A percentile compares a stretch with the other conserved stretches of the same genome.
phyloP scores from a whole-genome alignment of 345 rosid species.

The Camelina laxa region DNA sequence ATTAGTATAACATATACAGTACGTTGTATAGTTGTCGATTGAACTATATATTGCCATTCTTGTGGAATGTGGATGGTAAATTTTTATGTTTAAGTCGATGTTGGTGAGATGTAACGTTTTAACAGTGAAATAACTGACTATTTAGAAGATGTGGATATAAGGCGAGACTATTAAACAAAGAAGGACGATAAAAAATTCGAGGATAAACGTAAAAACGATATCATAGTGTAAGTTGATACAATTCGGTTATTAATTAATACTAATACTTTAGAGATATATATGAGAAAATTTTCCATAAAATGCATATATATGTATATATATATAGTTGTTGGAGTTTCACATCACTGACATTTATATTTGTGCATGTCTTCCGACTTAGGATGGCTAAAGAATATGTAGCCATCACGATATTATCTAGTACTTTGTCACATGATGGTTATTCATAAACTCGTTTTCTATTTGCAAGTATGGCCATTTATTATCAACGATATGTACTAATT shows the following conservation, averaged over 20 bases:
- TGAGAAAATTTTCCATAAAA: constrained; percentile 2
- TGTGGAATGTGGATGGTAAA: not conserved
- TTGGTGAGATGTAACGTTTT: not conserved
- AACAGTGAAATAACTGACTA: not conserved
- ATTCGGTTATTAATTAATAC: not conserved
- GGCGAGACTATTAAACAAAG: not conserved
- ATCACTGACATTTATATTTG: not conserved
- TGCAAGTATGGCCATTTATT: not conserved
- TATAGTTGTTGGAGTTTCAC: constrained; percentile 37
- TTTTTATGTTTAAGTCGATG: not conserved
- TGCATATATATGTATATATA: not conserved
- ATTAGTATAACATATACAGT: not conserved
- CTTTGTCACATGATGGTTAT: not conserved
- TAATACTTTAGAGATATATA: not conserved
- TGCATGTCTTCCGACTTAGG: constrained; percentile 5
- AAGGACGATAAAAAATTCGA: not conserved
- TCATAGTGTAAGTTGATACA: not conserved
- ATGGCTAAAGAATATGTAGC: constrained; percentile 16
- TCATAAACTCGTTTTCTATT: not conserved
- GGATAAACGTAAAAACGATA: not conserved
- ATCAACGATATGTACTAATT: not conserved
- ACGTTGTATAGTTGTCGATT: not conserved
- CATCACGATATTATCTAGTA: constrained; percentile 8
- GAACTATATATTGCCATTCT: not conserved
- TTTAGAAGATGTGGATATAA: constrained; percentile 1